Conservation (phyloP, 306 rosid genomes). For the Corylus americana region DNA sequence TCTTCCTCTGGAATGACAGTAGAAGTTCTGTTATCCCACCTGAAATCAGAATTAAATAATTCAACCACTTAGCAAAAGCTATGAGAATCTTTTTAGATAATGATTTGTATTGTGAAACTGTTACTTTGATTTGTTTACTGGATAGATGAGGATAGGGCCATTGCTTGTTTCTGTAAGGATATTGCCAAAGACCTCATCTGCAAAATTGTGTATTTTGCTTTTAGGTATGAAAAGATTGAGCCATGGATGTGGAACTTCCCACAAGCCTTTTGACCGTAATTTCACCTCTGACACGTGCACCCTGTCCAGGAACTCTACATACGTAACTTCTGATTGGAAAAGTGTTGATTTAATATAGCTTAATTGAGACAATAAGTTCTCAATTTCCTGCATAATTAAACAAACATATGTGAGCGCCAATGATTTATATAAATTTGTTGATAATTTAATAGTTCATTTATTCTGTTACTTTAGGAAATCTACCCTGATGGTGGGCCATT, state of each 20-base stretch:
- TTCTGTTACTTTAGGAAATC: not conserved
- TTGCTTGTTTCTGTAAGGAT: constrained; percentile 74
- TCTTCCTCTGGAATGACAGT: constrained; percentile 83
- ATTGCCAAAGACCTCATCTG: constrained; percentile 75
- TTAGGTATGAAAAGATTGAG: constrained; percentile 90
- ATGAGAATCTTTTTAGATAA: not conserved
- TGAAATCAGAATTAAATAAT: constrained; percentile 38
- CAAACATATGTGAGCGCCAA: constrained; percentile 12
- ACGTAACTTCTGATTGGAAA: constrained; percentile 71
- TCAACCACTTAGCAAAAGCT: constrained; percentile 8
- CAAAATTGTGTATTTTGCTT: constrained; percentile 76
- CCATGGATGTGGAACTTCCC: constrained; percentile 99
- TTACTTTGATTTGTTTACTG: constrained; percentile 86
- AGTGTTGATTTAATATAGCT: constrained; percentile 80
- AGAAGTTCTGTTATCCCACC: constrained; percentile 89
- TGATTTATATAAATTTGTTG: not conserved
- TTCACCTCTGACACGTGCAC: constrained; percentile 86
- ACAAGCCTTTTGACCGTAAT: constrained; percentile 82
- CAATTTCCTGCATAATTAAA: constrained; percentile 64
- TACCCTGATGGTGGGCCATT: constrained; percentile 19
- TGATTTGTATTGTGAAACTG: not conserved
- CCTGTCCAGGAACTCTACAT: constrained; percentile 80
- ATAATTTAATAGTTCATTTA: not conserved
- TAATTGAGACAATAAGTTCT: constrained; percentile 43
- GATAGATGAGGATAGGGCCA: constrained; percentile 90